Evolutionary conservation across 2,329 filamentous ascomycete genomes (phyloP).

Genomic region (Ophiostoma quercus): DNA sequence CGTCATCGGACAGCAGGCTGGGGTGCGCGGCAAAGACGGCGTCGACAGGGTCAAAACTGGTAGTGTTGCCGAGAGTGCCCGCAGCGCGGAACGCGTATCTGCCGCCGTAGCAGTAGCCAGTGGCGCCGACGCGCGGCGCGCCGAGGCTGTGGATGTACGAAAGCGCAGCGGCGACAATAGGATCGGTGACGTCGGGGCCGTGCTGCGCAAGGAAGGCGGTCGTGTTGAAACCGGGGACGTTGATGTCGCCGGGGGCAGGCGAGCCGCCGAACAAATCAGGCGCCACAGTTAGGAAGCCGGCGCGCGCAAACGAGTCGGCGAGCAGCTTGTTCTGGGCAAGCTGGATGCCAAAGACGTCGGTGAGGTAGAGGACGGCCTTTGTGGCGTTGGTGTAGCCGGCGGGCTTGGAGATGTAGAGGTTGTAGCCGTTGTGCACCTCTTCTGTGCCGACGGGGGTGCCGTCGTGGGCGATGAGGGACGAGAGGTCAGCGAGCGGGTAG

Average conservation of each 20-base stretch:
- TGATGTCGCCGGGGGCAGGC: constrained; percentile 30
- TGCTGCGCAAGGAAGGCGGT: background rate
- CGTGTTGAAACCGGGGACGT: background rate
- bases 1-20: background rate
- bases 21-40: background rate
- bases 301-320: constrained; percentile 61
- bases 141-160: background rate
- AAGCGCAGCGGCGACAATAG: background rate
- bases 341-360: constrained; percentile 32
- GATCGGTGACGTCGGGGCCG: background rate
- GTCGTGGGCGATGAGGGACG: constrained; percentile 26
- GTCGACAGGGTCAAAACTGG: background rate
- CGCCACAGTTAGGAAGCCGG: constrained; percentile 60
- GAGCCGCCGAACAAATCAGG: constrained; percentile 62
- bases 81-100: background rate
- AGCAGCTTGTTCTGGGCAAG: constrained; percentile 36
- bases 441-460: constrained; percentile 28
- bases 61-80: background rate
- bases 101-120: background rate
- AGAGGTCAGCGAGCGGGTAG: constrained; percentile 16
- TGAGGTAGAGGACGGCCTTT: constrained; percentile 30
- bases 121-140: background rate
- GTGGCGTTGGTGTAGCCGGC: constrained; percentile 18
- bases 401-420: constrained; percentile 30
- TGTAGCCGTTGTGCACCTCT: constrained; percentile 26